phyloP scores from a whole-genome alignment of 1,139 yeast species.

The Yamadazyma blattariae region DNA sequence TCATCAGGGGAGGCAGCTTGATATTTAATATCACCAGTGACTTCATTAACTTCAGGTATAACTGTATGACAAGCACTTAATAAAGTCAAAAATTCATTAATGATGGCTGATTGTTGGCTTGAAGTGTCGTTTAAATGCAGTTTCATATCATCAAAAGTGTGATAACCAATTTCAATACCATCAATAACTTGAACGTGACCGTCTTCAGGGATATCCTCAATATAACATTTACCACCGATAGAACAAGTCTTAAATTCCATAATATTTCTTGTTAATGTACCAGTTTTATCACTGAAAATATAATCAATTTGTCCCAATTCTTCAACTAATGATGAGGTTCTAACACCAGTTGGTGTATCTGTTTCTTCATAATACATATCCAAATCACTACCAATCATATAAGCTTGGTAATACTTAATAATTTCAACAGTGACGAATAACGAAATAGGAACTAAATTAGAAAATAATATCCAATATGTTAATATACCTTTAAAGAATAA shows the following conservation, averaged over 20 bases:
- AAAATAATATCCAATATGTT: constrained; percentile 94
- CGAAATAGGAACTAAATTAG: constrained; percentile 93
- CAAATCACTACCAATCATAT: constrained; percentile 86
- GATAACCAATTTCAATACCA: constrained; percentile 79
- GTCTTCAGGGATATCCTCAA: constrained; percentile 89
- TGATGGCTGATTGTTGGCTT: constrained; percentile 56
- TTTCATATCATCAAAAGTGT: constrained; percentile 63
- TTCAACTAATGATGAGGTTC: constrained; percentile 94
- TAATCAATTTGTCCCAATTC: constrained; percentile 96
- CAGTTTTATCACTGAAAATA: constrained; percentile 94
- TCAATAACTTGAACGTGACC: constrained; percentile 67
- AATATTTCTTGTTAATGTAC: constrained; percentile 89
- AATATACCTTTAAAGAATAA: constrained; percentile 83
- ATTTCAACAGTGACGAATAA: constrained; percentile 93
- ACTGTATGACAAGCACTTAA: constrained; percentile 96
- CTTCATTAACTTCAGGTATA: constrained; percentile 76
- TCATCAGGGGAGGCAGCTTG: constrained; percentile 99
- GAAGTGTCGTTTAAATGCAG: constrained; percentile 30
- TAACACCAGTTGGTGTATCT: constrained; percentile 91
- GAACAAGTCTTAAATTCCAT: constrained; percentile 97
- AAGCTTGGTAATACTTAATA: constrained; percentile 93
- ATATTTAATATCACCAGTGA: constrained; percentile 69
- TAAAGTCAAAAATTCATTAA: constrained; percentile 79
- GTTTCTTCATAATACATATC: constrained; percentile 87
- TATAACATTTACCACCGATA: constrained; percentile 89